Base-by-base conservation (phyloP, 2,329 filamentous ascomycete species). In the Ophiocordyceps camponoti-rufipedis region DNA sequence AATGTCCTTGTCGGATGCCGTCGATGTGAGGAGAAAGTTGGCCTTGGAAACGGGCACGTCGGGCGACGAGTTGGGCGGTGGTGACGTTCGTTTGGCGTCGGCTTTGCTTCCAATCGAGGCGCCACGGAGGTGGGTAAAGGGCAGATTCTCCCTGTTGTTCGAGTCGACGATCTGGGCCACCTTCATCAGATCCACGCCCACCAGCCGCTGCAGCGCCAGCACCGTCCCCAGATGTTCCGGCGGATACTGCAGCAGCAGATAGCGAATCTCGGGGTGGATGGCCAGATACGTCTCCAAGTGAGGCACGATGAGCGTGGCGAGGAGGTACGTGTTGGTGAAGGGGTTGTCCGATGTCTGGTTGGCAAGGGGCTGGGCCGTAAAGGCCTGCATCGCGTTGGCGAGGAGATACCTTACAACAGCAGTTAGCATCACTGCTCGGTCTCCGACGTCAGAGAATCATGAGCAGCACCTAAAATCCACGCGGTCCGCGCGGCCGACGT, bases 221-320 rank as follows among this genome's bases (percentile, higher is more conserved):
- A 79, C 62, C 3, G 74, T 75, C 2, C 68, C 52, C 2, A 80
- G 62, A 49, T 80, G 71, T 43, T 72, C 69, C 0, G 69, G 59
- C 0, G 75, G 68, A 49, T 75, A 80, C 46, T 79, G 72, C 9
- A 81, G 62, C 5, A 81, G 56, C 1, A 81, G 65, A 47, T 79
- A 71, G 10, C 69, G 69, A 18, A 73, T 69, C 35, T 68, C 61
- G 2, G 66, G 54, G 50, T 78, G 72, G 2, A 67, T 61, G 5
- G 69, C 65, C 43, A 80, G 62, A 49, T 77, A 80, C 0, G 69
- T 69, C 52, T 80, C 76, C 1, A 81, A 62, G 48, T 78, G 73
- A 1, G 75, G 73, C 38, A 80, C 63, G 19, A 80, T 65, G 2
- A 78, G 62, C 1, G 71, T 70, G 2, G 77, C 75, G 2, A 80